Percentiles rank a stretch among this genome's conserved stretches.
These are phyloP conservation scores for Fusarium keratoplasticum DNA, from an alignment of 2,329 filamentous ascomycete species.

Conservation along the genomic window DNA sequence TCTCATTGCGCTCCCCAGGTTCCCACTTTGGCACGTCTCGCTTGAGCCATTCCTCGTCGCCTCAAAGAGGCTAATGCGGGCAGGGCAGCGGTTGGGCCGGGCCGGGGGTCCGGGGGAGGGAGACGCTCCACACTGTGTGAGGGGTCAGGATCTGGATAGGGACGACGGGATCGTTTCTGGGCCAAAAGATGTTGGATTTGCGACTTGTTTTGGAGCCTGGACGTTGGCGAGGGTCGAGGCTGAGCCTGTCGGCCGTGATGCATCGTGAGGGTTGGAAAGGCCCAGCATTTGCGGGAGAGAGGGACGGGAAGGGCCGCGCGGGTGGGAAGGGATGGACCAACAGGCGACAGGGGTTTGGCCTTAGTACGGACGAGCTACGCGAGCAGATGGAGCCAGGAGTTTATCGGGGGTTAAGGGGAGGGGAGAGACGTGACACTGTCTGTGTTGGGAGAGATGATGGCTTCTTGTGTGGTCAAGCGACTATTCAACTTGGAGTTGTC, in stretches of 20 bases:
- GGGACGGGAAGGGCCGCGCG: conserved; percentile 38
- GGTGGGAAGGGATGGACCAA: conserved; percentile 31
- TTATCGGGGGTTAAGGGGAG: neutral
- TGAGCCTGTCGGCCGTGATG: conserved; percentile 3
- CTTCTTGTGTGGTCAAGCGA: neutral
- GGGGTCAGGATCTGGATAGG: neutral
- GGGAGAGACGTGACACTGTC: neutral
- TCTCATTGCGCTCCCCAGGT: conserved; percentile 19
- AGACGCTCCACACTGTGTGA: conserved; percentile 33
- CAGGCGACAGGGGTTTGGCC: conserved; percentile 22
- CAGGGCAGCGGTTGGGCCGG: conserved; percentile 26
- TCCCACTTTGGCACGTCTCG: conserved; percentile 37
- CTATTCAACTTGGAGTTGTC: neutral
- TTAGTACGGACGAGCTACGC: neutral
- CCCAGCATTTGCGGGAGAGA: conserved; percentile 14
- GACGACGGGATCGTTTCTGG: neutral
- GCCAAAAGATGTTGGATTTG: neutral
- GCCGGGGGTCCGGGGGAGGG: conserved; percentile 27
- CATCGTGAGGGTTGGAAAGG: conserved; percentile 9
- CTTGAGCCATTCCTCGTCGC: conserved; percentile 33
- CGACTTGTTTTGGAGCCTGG: neutral
- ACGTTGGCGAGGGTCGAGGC: neutral
- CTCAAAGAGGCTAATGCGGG: conserved; percentile 35
- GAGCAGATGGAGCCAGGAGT: neutral
- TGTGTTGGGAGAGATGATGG: neutral